Base-by-base conservation (phyloP, 1,284 basidiomycete genomes). In the Moniliella sp. region DNA sequence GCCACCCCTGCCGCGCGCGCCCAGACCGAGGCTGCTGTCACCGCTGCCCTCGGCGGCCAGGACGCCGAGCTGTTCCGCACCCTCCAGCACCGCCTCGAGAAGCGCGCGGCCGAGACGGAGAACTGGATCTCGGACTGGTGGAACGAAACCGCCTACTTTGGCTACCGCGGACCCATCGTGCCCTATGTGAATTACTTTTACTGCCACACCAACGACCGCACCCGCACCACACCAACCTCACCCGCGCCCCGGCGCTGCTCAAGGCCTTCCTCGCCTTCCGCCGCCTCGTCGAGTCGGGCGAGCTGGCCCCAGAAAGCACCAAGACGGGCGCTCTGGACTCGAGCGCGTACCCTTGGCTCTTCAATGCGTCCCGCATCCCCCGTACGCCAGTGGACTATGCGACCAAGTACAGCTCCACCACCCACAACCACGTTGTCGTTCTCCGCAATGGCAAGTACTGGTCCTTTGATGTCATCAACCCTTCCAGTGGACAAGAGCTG, bases 61-160 rank as follows among this genome's bases (percentile, higher is more conserved):
- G 54, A 66, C 13, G 78, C 77, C 0, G 70, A 74, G 0, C 69
- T 74, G 35, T 73, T 75, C 5, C 68, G 70, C 25, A 70, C 73
- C 37, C 69, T 94, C n/a, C 86, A 94, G 64, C 62, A 66, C 34
- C 68, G 88, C 3, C 68, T 94, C 25, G 67, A 81, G 52, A 67
- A 69, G 16, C 71, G 84, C 80, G 81, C 0, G n/a, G 39, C 45
- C 16, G 15, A 13, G 13, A 42, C 28, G 23, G 45, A 46, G 33
- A 86, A 70, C 65, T 99, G 88, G 88, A 69, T 99, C 19, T 70
- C 71, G 33, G 82, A 91, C 36, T 97, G 88, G 88, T 99, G 88
- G 88, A 91, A 94, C 62, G 81, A 93, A 26, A 71, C 63, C 5
- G 86, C 84, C n/a, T 69, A 70, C 56, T 58, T 59, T 45, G 38